A percentile compares a stretch with the other conserved stretches of the same genome.
phyloP scores from a whole-genome alignment of 169 alveolate species.

The Plasmodium knowlesi region DNA sequence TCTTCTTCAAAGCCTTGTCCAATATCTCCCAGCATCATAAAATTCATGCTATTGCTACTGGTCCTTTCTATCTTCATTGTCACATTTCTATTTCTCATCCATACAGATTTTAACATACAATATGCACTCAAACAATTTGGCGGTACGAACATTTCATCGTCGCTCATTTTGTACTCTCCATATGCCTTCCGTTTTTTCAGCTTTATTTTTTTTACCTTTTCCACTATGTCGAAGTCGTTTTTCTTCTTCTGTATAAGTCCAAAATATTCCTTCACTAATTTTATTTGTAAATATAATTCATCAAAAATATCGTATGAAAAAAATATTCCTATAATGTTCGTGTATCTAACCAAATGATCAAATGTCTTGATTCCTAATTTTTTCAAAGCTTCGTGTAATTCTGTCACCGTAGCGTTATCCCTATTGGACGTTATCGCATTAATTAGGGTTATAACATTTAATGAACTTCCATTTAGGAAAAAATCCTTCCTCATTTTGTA shows the following conservation, averaged over 20 bases:
- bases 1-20: slow-evolving; percentile 55
- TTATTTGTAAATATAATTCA: slow-evolving; percentile 73
- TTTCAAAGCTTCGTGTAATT: slow-evolving; percentile 42
- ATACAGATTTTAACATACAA: slow-evolving; percentile 51
- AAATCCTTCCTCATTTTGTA: slow-evolving; percentile 58
- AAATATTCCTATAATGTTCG: slow-evolving; percentile 69
- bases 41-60: slow-evolving; percentile 49
- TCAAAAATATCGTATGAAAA: slow-evolving; percentile 71
- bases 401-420: slow-evolving; percentile 30
- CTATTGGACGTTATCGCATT: slow-evolving; percentile 36
- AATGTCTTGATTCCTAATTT: slow-evolving; percentile 54
- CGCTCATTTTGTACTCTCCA: slow-evolving; percentile 52
- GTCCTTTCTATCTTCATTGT: slow-evolving; percentile 46
- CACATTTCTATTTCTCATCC: slow-evolving; percentile 59
- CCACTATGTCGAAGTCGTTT: not conserved
- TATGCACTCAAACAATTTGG: slow-evolving; percentile 56
- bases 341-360: slow-evolving; percentile 60
- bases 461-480: slow-evolving; percentile 53
- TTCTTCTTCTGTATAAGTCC: not conserved
- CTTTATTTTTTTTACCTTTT: not conserved
- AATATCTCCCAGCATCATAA: slow-evolving; percentile 73
- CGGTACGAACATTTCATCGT: slow-evolving; percentile 59
- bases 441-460: slow-evolving; percentile 51
- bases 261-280: slow-evolving; percentile 44
- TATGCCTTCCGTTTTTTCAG: not conserved